Evolutionary conservation across 306 rosid species (phyloP).

Genomic region (Cucurbita pepo): DNA sequence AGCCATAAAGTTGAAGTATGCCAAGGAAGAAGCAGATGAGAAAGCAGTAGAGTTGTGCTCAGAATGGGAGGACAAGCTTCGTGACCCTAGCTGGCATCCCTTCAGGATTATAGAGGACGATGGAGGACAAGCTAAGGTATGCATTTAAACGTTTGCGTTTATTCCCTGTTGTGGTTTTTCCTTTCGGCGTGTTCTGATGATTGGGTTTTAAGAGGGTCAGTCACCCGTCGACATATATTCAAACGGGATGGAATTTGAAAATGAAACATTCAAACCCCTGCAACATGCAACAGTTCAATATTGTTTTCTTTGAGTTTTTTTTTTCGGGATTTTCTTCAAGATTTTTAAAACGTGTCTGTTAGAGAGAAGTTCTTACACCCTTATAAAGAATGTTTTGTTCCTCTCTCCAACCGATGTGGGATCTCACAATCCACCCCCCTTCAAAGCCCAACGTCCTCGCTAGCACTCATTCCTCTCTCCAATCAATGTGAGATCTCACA

Average conservation of each 20-base stretch:
- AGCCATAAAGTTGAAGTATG: constrained; percentile 22
- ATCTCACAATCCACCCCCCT: too few relatives aligned
- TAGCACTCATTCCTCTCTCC: too few relatives aligned
- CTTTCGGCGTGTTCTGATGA: background rate
- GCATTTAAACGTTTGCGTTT: background rate
- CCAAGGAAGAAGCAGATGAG: constrained; percentile 12
- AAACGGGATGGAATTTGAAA: background rate
- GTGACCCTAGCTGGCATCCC: constrained; percentile 84
- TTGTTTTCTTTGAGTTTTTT: too few relatives aligned
- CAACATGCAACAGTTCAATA: too few relatives aligned
- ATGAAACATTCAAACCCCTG: background rate
- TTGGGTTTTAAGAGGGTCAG: background rate
- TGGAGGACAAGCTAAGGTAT: constrained; percentile 24
- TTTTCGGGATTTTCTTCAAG: too few relatives aligned
- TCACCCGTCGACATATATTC: background rate
- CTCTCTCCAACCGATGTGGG: too few relatives aligned
- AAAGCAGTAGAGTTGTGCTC: constrained; percentile 31
- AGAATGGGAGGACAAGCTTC: constrained; percentile 39
- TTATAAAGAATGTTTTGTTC: too few relatives aligned
- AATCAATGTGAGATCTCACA: too few relatives aligned
- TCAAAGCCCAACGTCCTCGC: too few relatives aligned
- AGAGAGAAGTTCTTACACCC: too few relatives aligned
- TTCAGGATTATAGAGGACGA: constrained; percentile 24
- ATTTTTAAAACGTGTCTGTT: too few relatives aligned
- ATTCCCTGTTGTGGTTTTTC: background rate